Percentiles rank a stretch among this genome's conserved stretches.
Conservation (phyloP, 169 alveolate genomes). For the Eimeria sp. region DNA sequence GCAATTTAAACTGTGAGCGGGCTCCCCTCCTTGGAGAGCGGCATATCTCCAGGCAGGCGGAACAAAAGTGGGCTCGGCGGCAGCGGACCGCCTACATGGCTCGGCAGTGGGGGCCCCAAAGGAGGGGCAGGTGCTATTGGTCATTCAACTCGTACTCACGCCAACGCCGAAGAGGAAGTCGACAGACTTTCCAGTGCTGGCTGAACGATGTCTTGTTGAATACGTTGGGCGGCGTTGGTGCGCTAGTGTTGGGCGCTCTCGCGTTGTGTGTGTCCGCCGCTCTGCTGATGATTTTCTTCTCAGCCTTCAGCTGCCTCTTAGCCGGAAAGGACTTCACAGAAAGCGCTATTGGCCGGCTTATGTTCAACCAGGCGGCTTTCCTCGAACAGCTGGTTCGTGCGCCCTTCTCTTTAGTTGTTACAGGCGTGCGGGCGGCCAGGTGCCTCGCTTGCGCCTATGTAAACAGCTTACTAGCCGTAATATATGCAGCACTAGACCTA, state of each 20-base stretch:
- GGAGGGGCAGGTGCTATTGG: no score
- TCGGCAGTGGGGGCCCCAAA: no score
- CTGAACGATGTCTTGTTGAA: neutral
- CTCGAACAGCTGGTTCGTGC: neutral
- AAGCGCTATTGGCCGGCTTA: slow-evolving; percentile 5
- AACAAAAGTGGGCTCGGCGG: no score
- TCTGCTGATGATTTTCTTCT: neutral
- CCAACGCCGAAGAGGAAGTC: no score
- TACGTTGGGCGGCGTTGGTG: neutral
- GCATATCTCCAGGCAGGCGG: no score
- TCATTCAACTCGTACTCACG: no score
- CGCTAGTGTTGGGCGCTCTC: neutral
- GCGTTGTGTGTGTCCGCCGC: slow-evolving; percentile 5
- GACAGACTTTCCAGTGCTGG: neutral
- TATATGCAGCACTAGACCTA: neutral
- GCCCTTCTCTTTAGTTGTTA: neutral
- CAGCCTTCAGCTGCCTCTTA: slow-evolving; percentile 11
- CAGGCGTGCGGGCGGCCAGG: neutral
- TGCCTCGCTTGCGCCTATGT: neutral
- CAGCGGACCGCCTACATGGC: no score
- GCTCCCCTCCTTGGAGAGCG: no score
- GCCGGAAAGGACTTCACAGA: slow-evolving; percentile 23
- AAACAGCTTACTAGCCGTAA: neutral
- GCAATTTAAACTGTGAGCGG: neutral
- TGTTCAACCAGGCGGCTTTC: slow-evolving; percentile 21